Base-by-base conservation (phyloP, 2,329 filamentous ascomycete genomes). In the Penicillium sp. region DNA sequence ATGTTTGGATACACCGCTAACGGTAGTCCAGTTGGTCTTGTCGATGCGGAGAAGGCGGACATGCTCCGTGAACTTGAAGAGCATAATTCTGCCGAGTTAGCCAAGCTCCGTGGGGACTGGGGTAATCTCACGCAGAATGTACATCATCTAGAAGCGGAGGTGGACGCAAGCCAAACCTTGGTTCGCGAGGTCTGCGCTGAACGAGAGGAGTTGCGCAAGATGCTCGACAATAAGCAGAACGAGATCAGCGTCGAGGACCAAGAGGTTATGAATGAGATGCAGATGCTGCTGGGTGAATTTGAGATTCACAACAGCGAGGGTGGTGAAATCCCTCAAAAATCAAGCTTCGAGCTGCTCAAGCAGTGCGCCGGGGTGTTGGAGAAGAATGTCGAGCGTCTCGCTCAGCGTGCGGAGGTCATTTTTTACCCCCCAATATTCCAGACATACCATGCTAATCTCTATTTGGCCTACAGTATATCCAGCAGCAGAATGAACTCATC, bases 341-440 rank as follows among this genome's bases (percentile, higher is more conserved):
- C 74, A 13, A 70, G 68, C 41, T 67, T 72, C 37, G 73, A 77
- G 51, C 69, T 78, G 43, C 65, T 75, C 21, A 75, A 74, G 53
- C 73, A 76, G 61, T 79, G 78, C 39, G 78, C 77, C n/a, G 81
- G 80, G 27, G 79, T 83, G 41, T 79, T 83, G 58, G 84, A 84
- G 72, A 85, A 85, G 63, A 84, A 78, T 49, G 66, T 74, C 24
- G 75, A 77, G 57, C 70, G 72, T 33, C 67, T 78, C 29, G 74
- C 75, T 29, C 72, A 76, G 58, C 74, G 75, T 57, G 74, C 74
- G 58, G 75, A 77, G 74, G 75, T 77, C 35, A 69, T 71, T 73
- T 29, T 19, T 21, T 8, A 46, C 46, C 45, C 11, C 26, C 19
- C 24, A 5, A 24, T 35, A 9, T 37, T 14, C 9, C 16, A 29